Conservation (phyloP, 495 filamentous ascomycete genomes). For the Penicillium subrubescens region DNA sequence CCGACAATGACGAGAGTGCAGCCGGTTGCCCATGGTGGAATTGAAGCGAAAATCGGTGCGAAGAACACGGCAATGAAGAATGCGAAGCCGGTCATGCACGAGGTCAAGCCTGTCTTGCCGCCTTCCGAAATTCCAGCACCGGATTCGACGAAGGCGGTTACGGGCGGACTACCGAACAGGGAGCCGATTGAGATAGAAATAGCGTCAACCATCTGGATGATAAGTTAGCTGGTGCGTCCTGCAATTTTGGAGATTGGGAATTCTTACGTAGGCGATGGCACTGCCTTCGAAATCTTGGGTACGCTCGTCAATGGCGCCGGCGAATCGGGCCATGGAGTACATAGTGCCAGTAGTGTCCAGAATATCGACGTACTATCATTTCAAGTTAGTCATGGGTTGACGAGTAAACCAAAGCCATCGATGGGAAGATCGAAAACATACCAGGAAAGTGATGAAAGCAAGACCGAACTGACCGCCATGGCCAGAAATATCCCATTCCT, state of each 20-base stretch:
- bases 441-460: constrained; percentile 74
- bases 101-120: constrained; percentile 77
- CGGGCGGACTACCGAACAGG: constrained; percentile 71
- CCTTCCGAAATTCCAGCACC: constrained; percentile 85
- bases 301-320: constrained; percentile 68
- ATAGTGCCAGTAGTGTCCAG: constrained; percentile 75
- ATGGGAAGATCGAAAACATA: constrained; percentile 10
- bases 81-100: constrained; percentile 72
- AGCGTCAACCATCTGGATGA: constrained; percentile 65
- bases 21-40: constrained; percentile 82
- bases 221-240: neutral
- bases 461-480: constrained; percentile 72
- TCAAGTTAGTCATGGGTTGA: constrained; percentile 3
- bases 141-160: constrained; percentile 82
- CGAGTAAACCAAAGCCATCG: no score
- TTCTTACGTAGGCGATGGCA: constrained; percentile 65
- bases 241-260: neutral
- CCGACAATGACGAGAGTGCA: constrained; percentile 81
- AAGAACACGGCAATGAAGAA: constrained; percentile 89
- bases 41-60: constrained; percentile 81
- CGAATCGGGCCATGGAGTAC: constrained; percentile 83
- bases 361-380: constrained; percentile 74
- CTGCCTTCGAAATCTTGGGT: constrained; percentile 81
- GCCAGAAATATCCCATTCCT: constrained; percentile 66
- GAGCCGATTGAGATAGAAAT: constrained; percentile 76